These are phyloP conservation scores for Candida boleticola DNA, from an alignment of 805 yeast genomes.

Conservation along the genomic window DNA sequence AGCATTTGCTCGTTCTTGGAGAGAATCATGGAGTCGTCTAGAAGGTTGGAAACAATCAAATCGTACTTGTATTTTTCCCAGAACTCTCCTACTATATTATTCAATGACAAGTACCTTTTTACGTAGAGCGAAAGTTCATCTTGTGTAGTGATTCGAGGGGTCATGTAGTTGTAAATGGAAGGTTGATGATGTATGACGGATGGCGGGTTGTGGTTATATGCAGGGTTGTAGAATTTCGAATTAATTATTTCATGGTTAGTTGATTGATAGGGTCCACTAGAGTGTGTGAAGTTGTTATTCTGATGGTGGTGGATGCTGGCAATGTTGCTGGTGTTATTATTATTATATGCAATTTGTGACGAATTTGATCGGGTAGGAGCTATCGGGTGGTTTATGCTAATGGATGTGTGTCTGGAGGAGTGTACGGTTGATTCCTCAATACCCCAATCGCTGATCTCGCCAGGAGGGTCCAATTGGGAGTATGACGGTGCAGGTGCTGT, in stretches of 20 bases:
- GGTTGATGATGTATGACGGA: neutral
- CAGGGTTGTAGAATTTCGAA: neutral
- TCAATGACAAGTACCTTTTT: conserved; percentile 25
- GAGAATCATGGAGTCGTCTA: conserved; percentile 41
- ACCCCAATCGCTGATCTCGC: conserved; percentile 35
- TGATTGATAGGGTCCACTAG: neutral
- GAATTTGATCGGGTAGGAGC: neutral
- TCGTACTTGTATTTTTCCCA: conserved; percentile 43
- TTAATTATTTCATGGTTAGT: neutral
- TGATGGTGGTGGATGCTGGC: neutral
- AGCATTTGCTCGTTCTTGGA: conserved; percentile 41
- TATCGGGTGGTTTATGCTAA: conserved; percentile 1
- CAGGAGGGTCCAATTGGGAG: neutral
- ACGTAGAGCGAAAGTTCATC: conserved; percentile 12
- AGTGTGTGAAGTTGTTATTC: neutral
- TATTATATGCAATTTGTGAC: neutral
- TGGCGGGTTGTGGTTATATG: neutral
- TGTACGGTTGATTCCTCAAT: conserved; percentile 23
- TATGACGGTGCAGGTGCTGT: conserved; percentile 1
- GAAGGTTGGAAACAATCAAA: conserved; percentile 33
- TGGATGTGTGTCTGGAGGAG: conserved; percentile 9
- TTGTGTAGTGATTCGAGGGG: neutral
- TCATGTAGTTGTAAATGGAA: conserved; percentile 6
- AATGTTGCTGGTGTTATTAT: neutral
- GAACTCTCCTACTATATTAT: conserved; percentile 17